Base-by-base conservation (phyloP, 257 asterid species). In the Petunia axillaris region DNA sequence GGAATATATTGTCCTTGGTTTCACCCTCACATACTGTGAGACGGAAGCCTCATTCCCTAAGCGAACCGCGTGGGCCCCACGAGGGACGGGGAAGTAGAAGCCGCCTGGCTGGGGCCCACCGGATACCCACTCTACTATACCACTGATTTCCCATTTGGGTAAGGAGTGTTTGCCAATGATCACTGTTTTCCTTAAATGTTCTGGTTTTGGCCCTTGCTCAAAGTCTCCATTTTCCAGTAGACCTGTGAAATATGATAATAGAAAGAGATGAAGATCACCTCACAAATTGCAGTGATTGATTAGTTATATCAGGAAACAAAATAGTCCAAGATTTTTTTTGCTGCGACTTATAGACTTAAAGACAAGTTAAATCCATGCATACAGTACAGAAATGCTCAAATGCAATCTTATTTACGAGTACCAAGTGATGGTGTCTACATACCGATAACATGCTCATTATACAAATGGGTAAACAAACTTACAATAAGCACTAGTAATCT, bases 21-120 rank as follows among this genome's bases (percentile, higher is more conserved):
- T 91, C 77, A 93, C 79, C 5, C 79, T 78, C 55, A 93, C 87
- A 60, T 83, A 40, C 71, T 93, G 97, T 0, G 96, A 85, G 5
- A 93, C 38, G 0, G 94, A 84, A 25, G 94, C 97, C 35, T 92
- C 98, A 15, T 93, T 93, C 1, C 97, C 98, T 0, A 93, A 92
- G 85, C 96, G 81, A 50, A 59, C 92, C 0, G 98, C 96, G 59
- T 92, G 98, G 60, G 84, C 85, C 73, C 98, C 96, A 8, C 92
- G 93, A 1, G 96, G 96, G 43, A 93, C 84, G 0, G 91, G 77
- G 5, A 86, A 86, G 89, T 86, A 89, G 85, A 89, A 93, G 0
- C 93, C 93, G 0, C 92, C 93, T 2, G 92, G 93, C 79, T 93
- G 98, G 25, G 92, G 97, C 53, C 98, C 98, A 0, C 93, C 92